These are phyloP conservation scores for Claviceps sp. DNA, from an alignment of 2,329 filamentous ascomycete species.

Conservation along the genomic window DNA sequence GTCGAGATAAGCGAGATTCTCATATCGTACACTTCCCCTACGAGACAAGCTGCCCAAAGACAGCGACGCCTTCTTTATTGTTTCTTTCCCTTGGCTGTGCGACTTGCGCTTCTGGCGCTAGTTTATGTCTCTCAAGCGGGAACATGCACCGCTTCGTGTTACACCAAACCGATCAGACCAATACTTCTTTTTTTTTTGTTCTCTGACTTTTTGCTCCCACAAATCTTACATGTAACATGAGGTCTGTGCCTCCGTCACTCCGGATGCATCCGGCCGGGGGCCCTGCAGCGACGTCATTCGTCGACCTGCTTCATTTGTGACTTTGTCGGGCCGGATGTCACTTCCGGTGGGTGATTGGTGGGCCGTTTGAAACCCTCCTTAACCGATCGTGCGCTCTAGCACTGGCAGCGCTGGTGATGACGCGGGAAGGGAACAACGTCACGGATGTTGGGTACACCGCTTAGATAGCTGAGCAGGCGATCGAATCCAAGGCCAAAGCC, in stretches of 20 bases:
- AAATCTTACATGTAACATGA: too few species aligned
- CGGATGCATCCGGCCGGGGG: not conserved
- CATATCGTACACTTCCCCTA: too few species aligned
- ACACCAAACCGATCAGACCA: too few species aligned
- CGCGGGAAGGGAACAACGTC: slow-evolving; percentile 81
- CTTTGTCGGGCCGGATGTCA: not conserved
- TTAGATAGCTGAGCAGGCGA: slow-evolving; percentile 69
- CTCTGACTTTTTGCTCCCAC: too few species aligned
- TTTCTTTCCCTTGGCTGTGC: too few species aligned
- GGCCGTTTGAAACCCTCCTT: not conserved
- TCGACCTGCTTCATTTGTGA: not conserved
- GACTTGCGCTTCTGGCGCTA: too few species aligned
- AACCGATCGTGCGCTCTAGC: slow-evolving; percentile 21
- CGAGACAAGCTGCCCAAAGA: too few species aligned
- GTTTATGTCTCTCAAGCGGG: too few species aligned
- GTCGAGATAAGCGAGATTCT: too few species aligned
- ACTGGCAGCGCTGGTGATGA: slow-evolving; percentile 51
- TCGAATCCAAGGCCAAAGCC: slow-evolving; percentile 88
- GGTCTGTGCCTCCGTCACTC: not conserved
- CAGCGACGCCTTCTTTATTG: too few species aligned
- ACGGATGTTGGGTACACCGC: slow-evolving; percentile 67
- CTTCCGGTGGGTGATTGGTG: not conserved
- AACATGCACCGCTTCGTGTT: too few species aligned
- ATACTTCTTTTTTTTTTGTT: not conserved
- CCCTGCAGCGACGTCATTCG: not conserved